Evolutionary conservation across 768 basidiomycete species (phyloP).

Genomic region (Mycena rosella): DNA sequence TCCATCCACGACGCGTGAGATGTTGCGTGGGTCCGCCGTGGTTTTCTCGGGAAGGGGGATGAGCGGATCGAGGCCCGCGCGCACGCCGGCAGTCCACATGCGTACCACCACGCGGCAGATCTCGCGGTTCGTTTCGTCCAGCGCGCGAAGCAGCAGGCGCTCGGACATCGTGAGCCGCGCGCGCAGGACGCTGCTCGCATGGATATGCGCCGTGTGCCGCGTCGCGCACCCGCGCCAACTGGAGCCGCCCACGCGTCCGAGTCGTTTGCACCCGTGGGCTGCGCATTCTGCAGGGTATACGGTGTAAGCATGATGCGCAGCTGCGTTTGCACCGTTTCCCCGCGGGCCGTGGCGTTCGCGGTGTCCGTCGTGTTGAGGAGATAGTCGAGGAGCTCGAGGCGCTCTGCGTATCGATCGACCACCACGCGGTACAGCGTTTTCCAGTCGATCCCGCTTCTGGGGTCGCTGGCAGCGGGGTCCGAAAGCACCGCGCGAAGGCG

Average conservation of each 20-base stretch:
- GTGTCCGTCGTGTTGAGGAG: constrained; percentile 29
- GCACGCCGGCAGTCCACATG: constrained; percentile 30
- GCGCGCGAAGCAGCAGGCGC: constrained; percentile 39
- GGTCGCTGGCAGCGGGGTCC: no score
- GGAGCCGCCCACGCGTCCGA: constrained; percentile 47
- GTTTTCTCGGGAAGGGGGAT: neutral
- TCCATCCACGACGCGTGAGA: neutral
- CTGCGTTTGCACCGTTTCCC: constrained; percentile 12
- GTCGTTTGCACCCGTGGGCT: neutral
- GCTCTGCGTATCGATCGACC: constrained; percentile 47
- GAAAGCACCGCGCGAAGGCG: constrained; percentile 33
- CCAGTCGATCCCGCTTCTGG: constrained; percentile 51
- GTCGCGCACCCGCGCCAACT: constrained; percentile 49
- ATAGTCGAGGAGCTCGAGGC: constrained; percentile 45
- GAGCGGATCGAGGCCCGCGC: constrained; percentile 17
- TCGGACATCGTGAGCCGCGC: constrained; percentile 46
- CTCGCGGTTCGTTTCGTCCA: constrained; percentile 32
- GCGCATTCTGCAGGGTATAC: constrained; percentile 11
- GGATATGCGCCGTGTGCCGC: constrained; percentile 12
- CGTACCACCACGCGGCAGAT: constrained; percentile 28
- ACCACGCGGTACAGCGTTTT: constrained; percentile 43
- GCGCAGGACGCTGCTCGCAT: neutral
- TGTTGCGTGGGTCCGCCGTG: neutral
- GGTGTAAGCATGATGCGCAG: constrained; percentile 31
- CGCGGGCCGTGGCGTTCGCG: constrained; percentile 4